Conservation (phyloP, 148 eudicot species). For the Nepenthes mirabilis region DNA sequence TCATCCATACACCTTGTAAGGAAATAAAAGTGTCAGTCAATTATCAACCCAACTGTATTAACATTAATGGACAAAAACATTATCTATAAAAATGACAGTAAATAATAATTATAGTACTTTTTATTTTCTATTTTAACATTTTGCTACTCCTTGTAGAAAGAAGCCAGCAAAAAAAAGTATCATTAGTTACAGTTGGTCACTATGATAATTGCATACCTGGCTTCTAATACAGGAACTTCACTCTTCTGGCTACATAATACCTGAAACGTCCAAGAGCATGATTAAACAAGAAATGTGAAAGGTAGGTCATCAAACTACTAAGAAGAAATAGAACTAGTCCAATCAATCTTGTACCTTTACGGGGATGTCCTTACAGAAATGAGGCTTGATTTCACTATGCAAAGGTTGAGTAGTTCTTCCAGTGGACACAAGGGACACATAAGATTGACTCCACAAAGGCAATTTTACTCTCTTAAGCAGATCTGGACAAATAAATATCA, state of each 20-base stretch:
- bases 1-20: slow-evolving; percentile 72
- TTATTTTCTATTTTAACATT: too few relatives aligned
- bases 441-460: slow-evolving; percentile 17
- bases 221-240: slow-evolving; percentile 39
- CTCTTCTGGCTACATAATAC: slow-evolving; percentile 45
- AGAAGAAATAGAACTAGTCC: slow-evolving; percentile 1
- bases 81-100: too few relatives aligned
- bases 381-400: slow-evolving; percentile 13
- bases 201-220: slow-evolving; percentile 34
- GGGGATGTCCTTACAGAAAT: slow-evolving; percentile 12
- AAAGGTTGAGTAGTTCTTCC: slow-evolving; percentile 14
- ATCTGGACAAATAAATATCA: slow-evolving; percentile 10
- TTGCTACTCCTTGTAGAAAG: too few relatives aligned
- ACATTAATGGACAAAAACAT: background rate
- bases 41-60: too few relatives aligned
- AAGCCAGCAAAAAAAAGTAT: too few relatives aligned
- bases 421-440: slow-evolving; percentile 12
- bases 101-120: too few relatives aligned
- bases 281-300: background rate
- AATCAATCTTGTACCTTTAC: slow-evolving; percentile 31
- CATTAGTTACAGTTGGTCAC: background rate
- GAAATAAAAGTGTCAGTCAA: background rate
- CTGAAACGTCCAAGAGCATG: slow-evolving; percentile 16
- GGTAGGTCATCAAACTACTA: slow-evolving; percentile 2
- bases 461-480: slow-evolving; percentile 13